These are phyloP conservation scores for Saccharomyces eubayanus DNA, from an alignment of 805 yeast genomes.

Conservation along the genomic window DNA sequence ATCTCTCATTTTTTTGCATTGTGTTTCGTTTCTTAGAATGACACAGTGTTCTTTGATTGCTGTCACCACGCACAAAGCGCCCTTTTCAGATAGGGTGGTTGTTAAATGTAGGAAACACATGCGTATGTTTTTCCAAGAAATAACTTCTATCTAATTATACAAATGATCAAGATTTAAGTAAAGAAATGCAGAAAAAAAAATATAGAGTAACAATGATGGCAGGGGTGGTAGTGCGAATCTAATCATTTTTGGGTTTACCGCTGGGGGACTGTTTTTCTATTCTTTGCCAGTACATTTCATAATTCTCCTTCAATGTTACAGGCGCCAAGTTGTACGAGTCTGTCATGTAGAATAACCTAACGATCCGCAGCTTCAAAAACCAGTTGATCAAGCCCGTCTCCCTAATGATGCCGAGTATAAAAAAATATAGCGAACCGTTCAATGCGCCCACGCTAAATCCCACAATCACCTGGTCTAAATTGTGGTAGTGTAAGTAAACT, in stretches of 20 bases:
- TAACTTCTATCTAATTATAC: neutral
- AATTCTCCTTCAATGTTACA: conserved; percentile 41
- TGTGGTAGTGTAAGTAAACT: conserved; percentile 72
- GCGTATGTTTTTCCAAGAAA: neutral
- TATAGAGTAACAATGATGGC: no score
- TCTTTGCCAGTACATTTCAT: conserved; percentile 29
- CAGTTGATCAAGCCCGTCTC: conserved; percentile 61
- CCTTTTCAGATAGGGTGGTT: neutral
- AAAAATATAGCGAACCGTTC: conserved; percentile 52
- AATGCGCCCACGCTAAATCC: conserved; percentile 60
- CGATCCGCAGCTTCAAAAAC: conserved; percentile 52
- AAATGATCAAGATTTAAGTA: neutral
- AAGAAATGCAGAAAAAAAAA: no score
- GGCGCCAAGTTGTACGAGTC: conserved; percentile 51
- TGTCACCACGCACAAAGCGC: neutral
- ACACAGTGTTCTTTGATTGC: neutral
- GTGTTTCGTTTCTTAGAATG: neutral
- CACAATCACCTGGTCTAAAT: conserved; percentile 59
- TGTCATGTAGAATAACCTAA: conserved; percentile 44
- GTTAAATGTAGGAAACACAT: neutral
- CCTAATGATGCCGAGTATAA: conserved; percentile 45
- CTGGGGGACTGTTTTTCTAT: neutral
- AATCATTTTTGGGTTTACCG: neutral
- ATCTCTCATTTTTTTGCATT: neutral
- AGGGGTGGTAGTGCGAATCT: neutral